A percentile compares a stretch with the other conserved stretches of the same genome.
Evolutionary conservation across 805 yeast species (phyloP).

Genomic region (Starmerella tilneyi): DNA sequence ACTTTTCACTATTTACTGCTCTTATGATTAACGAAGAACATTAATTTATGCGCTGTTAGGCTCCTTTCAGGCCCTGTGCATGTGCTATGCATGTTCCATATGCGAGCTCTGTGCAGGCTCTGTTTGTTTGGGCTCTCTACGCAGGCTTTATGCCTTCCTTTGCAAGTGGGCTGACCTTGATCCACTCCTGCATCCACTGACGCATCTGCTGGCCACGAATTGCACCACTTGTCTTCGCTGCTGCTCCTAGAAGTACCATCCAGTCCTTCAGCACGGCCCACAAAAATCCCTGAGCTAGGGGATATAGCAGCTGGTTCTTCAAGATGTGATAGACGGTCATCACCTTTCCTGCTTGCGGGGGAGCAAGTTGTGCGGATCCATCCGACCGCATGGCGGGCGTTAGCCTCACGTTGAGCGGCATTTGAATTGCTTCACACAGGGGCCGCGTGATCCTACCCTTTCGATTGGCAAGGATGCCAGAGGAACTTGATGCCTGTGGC

Average conservation of each 20-base stretch:
- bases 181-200: conserved; percentile 18
- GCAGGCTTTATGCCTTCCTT: not conserved
- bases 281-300: conserved; percentile 31
- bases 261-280: conserved; percentile 29
- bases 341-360: conserved; percentile 29
- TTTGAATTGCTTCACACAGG: not conserved
- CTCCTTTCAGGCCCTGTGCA: too few species aligned
- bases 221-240: conserved; percentile 18
- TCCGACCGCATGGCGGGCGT: conserved; percentile 29
- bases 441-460: not conserved
- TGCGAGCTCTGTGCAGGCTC: too few species aligned
- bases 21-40: too few species aligned
- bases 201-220: conserved; percentile 14
- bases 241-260: conserved; percentile 16
- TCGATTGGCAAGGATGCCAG: too few species aligned
- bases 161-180: not conserved
- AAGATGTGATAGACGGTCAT: conserved; percentile 26
- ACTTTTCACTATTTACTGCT: too few species aligned
- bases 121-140: too few species aligned
- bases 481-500: too few species aligned
- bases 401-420: not conserved
- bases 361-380: conserved; percentile 28
- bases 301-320: conserved; percentile 30
- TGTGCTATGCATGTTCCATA: too few species aligned
- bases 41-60: too few species aligned